Evolutionary conservation across 179 eudicot genomes (phyloP).

Genomic region (Heliamphora pulchella): DNA sequence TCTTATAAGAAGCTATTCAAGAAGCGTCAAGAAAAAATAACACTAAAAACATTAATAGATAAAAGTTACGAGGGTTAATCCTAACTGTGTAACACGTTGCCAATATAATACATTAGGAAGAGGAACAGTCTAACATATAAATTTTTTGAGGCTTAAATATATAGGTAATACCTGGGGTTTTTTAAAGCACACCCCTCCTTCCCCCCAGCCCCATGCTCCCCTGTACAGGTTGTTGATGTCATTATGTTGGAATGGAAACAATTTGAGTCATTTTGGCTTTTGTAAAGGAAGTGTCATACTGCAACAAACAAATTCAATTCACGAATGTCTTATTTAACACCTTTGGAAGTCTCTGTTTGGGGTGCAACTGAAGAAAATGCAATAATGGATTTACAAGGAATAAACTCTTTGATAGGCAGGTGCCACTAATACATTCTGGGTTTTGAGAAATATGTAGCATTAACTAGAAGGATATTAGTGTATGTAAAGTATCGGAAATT

Average conservation of each 20-base stretch:
- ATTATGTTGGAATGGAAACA: not conserved
- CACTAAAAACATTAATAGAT: too few species aligned
- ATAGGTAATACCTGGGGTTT: too few species aligned
- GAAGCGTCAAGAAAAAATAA: too few species aligned
- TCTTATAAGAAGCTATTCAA: too few species aligned
- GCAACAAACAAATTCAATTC: not conserved
- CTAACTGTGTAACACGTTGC: too few species aligned
- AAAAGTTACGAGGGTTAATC: too few species aligned
- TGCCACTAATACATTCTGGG: not conserved
- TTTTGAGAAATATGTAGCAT: not conserved
- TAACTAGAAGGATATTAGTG: not conserved
- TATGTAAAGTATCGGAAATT: not conserved
- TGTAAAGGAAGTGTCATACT: conserved; percentile 11
- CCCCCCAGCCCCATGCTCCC: too few species aligned
- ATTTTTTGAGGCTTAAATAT: too few species aligned
- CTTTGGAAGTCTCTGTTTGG: not conserved
- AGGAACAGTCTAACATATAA: too few species aligned
- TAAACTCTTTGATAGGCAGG: not conserved
- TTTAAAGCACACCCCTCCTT: too few species aligned
- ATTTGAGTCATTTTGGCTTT: not conserved
- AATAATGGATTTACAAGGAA: not conserved
- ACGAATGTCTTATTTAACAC: not conserved
- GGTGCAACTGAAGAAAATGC: not conserved
- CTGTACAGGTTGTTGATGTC: conserved; percentile 4
- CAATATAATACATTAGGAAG: too few species aligned